Evolutionary conservation across 164 flowering plant species (phyloP).

Genomic region (Aristolochia californica): DNA sequence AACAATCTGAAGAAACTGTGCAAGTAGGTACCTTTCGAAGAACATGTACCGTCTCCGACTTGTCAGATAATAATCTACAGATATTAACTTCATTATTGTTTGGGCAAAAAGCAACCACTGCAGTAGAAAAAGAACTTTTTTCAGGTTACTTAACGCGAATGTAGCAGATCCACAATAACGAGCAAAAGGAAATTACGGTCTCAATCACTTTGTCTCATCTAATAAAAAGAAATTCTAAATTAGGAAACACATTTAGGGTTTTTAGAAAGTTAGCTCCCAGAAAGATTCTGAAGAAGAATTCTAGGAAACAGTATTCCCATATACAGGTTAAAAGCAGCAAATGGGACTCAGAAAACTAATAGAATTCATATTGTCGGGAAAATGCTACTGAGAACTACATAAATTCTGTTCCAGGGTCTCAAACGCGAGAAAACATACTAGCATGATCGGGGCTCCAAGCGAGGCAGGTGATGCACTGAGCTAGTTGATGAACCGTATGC

Average conservation of each 20-base stretch:
- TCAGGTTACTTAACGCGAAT: neutral
- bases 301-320: neutral
- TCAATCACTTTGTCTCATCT: too few species aligned
- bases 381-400: too few species aligned
- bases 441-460: constrained; percentile 92
- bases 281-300: neutral
- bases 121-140: constrained; percentile 7
- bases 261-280: neutral
- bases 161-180: neutral
- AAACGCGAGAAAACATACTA: constrained; percentile 32
- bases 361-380: too few species aligned
- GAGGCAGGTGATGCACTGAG: constrained; percentile 86
- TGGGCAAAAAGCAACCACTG: constrained; percentile 93
- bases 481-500: constrained; percentile 58
- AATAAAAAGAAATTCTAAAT: neutral
- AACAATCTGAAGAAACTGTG: too few species aligned
- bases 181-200: neutral
- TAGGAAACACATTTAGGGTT: neutral
- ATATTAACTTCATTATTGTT: constrained; percentile 88
- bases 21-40: constrained; percentile 63
- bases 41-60: constrained; percentile 81
- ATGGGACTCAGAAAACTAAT: neutral
- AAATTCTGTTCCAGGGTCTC: too few species aligned
- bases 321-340: neutral
- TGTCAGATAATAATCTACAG: constrained; percentile 40